phyloP scores from a whole-genome alignment of 768 basidiomycete genomes.

The Agrocybe pediades region DNA sequence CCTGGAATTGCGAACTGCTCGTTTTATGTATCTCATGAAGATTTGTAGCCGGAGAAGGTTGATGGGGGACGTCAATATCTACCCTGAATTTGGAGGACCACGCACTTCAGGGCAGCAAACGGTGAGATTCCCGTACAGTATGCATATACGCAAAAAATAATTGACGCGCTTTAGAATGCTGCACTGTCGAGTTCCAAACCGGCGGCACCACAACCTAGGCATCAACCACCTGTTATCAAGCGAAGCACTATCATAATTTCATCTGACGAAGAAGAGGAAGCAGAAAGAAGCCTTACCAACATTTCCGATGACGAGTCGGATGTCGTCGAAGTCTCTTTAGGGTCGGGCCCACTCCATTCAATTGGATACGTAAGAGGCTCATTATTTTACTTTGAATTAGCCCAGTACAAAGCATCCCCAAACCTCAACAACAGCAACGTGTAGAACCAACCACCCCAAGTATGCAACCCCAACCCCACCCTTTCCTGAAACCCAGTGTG shows the following conservation, averaged over 20 bases:
- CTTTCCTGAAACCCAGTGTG: background rate
- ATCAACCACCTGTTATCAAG: background rate
- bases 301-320: conserved; percentile 11
- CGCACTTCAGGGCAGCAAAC: conserved; percentile 24
- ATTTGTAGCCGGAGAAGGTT: conserved; percentile 31
- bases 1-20: background rate
- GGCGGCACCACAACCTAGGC: conserved; percentile 10
- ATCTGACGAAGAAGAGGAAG: conserved; percentile 36
- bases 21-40: background rate
- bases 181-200: conserved; percentile 25
- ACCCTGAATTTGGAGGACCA: conserved; percentile 31
- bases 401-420: background rate
- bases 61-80: conserved; percentile 30
- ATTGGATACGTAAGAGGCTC: conserved; percentile 1
- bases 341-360: conserved; percentile 7
- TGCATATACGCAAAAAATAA: background rate
- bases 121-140: conserved; percentile 21
- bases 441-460: conserved; percentile 1
- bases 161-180: conserved; percentile 23
- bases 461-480: conserved; percentile 1
- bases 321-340: conserved; percentile 13
- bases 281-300: conserved; percentile 23
- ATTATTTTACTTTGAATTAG: background rate
- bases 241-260: conserved; percentile 33
- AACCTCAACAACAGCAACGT: conserved; percentile 2